Percentiles rank a stretch among this genome's conserved stretches.
Evolutionary conservation across 768 basidiomycete genomes (phyloP).

Genomic region (Rhizopogon sp.): DNA sequence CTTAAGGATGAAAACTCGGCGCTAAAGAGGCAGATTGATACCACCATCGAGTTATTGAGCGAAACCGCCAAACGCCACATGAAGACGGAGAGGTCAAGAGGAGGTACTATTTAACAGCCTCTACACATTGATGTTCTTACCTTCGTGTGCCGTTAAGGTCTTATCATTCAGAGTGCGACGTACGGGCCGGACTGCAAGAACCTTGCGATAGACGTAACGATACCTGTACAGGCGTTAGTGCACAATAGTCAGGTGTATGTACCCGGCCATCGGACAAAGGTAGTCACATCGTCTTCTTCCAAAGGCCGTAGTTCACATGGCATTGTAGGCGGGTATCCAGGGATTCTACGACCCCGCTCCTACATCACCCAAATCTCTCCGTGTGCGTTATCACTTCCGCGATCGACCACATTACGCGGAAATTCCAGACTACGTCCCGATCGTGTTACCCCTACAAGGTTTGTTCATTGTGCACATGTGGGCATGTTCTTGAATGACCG

Average conservation of each 20-base stretch:
- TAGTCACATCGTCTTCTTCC: slow-evolving; percentile 18
- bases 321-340: slow-evolving; percentile 58
- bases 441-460: slow-evolving; percentile 76
- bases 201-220: slow-evolving; percentile 69
- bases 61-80: slow-evolving; percentile 63
- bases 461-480: slow-evolving; percentile 24
- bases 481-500: slow-evolving; percentile 5
- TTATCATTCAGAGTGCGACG: slow-evolving; percentile 70
- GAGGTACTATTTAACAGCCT: slow-evolving; percentile 39
- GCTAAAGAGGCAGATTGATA: slow-evolving; percentile 57
- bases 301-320: not conserved
- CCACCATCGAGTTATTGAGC: slow-evolving; percentile 56
- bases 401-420: slow-evolving; percentile 73
- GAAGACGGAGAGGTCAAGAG: slow-evolving; percentile 57
- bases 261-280: slow-evolving; percentile 72
- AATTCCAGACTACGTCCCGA: slow-evolving; percentile 62
- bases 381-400: slow-evolving; percentile 74
- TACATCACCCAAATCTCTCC: slow-evolving; percentile 61
- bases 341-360: slow-evolving; percentile 89
- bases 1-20: slow-evolving; percentile 62
- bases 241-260: slow-evolving; percentile 74
- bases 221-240: slow-evolving; percentile 79
- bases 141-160: slow-evolving; percentile 37
- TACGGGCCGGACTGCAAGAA: slow-evolving; percentile 62
- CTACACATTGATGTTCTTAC: slow-evolving; percentile 7